Evolutionary conservation across 345 rosid species (phyloP).

Genomic region (Populus alba): DNA sequence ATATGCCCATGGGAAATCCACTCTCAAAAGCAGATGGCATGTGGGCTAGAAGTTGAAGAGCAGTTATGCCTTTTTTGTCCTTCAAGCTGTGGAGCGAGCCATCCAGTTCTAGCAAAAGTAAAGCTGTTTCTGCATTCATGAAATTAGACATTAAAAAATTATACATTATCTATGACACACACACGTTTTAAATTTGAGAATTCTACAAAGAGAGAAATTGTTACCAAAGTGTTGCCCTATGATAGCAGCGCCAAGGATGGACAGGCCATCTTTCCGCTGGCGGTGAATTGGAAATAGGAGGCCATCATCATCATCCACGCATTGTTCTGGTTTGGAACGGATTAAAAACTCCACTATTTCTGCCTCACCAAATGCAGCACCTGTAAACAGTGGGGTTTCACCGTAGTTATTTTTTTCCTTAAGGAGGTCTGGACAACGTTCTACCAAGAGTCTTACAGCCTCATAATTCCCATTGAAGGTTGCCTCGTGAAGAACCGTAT

Average conservation of each 20-base stretch:
- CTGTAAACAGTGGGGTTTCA: no score
- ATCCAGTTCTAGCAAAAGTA: constrained; percentile 8
- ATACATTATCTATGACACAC: no score
- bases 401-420: no score
- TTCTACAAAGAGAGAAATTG: no score
- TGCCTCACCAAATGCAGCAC: no score
- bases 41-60: constrained; percentile 21
- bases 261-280: not conserved
- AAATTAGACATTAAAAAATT: not conserved
- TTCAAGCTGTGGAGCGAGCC: constrained; percentile 2
- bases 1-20: not conserved
- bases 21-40: constrained; percentile 3
- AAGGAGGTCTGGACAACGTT: no score
- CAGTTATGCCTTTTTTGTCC: constrained; percentile 16
- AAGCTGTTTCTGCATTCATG: constrained; percentile 17
- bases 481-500: no score
- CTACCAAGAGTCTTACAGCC: no score
- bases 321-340: not conserved
- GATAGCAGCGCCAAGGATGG: constrained; percentile 12
- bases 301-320: not conserved
- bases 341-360: no score
- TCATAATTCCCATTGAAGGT: no score
- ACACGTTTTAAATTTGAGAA: no score
- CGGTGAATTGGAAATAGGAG: not conserved
- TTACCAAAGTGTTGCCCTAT: constrained; percentile 26